These are phyloP conservation scores for Tephrocybe rancida DNA, from an alignment of 768 basidiomycete genomes.

Conservation along the genomic window DNA sequence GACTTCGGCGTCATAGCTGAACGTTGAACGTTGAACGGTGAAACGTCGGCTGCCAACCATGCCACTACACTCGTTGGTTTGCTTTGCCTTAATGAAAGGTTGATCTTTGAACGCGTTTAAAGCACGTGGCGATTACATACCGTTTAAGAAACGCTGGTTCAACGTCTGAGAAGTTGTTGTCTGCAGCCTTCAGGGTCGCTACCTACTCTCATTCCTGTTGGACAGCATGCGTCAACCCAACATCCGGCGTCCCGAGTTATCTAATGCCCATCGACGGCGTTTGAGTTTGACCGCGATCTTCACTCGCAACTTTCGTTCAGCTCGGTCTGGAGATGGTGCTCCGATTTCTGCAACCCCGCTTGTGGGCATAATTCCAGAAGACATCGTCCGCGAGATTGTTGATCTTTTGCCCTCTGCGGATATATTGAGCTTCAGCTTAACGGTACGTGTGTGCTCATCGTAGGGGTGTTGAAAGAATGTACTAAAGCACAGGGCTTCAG, in stretches of 20 bases:
- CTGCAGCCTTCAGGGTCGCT: not conserved
- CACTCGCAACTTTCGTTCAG: conserved; percentile 30
- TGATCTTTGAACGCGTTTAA: not conserved
- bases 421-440: conserved; percentile 42
- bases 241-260: conserved; percentile 10
- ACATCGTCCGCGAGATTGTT: conserved; percentile 41
- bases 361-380: conserved; percentile 36
- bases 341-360: conserved; percentile 22
- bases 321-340: conserved; percentile 27
- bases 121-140: not conserved
- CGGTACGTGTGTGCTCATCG: conserved; percentile 33
- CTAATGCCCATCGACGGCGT: conserved; percentile 19
- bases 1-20: too few species aligned
- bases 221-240: conserved; percentile 7
- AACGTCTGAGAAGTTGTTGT: too few species aligned
- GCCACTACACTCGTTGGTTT: too few species aligned
- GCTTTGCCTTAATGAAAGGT: too few species aligned
- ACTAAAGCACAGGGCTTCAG: conserved; percentile 20
- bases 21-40: too few species aligned
- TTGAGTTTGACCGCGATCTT: conserved; percentile 36
- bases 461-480: not conserved
- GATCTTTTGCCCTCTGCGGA: conserved; percentile 36
- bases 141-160: not conserved
- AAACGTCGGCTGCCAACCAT: too few species aligned
- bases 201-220: not conserved